Conservation (phyloP, 2,329 filamentous ascomycete genomes). For the Penicillium paneum region DNA sequence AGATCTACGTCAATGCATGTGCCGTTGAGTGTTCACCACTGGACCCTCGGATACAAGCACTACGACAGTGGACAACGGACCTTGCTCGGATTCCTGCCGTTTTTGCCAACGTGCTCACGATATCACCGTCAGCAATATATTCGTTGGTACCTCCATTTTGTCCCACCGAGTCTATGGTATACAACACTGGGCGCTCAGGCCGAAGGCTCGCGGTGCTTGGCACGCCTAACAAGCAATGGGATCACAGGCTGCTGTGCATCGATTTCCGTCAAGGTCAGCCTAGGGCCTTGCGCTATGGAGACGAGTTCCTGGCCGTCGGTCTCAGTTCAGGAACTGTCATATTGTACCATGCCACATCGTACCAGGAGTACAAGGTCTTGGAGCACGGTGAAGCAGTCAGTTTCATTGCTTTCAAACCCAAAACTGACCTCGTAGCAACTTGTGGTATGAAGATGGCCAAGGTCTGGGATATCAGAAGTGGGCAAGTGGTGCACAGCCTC, state of each 20-base stretch:
- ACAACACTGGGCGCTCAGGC: background rate
- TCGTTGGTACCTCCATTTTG: background rate
- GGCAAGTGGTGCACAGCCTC: background rate
- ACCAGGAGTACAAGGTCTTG: background rate
- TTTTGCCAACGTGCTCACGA: background rate
- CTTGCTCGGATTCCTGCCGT: background rate
- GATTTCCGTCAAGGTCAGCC: background rate
- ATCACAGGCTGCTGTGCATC: background rate
- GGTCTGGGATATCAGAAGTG: background rate
- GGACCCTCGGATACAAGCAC: background rate
- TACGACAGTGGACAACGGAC: background rate
- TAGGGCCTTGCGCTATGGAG: background rate
- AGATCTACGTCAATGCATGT: background rate
- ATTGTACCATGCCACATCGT: background rate
- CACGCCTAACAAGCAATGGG: background rate
- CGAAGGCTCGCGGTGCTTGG: background rate
- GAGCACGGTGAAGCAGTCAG: background rate
- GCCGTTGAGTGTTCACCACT: background rate
- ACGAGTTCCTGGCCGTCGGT: background rate
- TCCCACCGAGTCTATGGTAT: background rate
- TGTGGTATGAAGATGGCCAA: background rate
- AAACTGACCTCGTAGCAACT: background rate
- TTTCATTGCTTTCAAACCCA: background rate
- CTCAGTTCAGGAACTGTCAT: background rate
- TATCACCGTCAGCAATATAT: background rate